A percentile compares a stretch with the other conserved stretches of the same genome.
Conservation (phyloP, 495 filamentous ascomycete genomes). For the Darksidea phi region DNA sequence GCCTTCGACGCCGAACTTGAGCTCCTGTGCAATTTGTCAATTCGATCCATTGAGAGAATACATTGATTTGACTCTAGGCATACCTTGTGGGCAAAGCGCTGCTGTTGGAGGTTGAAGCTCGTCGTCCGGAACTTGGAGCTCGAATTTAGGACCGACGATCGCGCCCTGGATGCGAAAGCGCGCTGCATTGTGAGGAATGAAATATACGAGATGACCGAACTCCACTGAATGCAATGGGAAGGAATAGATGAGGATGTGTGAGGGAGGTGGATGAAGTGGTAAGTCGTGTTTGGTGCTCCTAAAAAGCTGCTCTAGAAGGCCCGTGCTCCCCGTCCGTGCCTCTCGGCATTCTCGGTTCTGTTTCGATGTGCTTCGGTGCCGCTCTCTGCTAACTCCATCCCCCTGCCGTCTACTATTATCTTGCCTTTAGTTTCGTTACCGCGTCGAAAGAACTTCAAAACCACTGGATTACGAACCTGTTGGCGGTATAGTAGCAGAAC, state of each 20-base stretch:
- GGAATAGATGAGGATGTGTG: slow-evolving; percentile 11
- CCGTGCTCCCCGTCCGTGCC: no score
- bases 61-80: slow-evolving; percentile 35
- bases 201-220: slow-evolving; percentile 15
- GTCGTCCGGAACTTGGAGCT: slow-evolving; percentile 53
- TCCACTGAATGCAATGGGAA: slow-evolving; percentile 30
- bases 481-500: no score
- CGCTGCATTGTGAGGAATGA: slow-evolving; percentile 64
- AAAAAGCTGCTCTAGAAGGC: no score
- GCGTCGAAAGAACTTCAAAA: no score
- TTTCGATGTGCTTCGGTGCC: no score
- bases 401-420: no score
- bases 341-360: no score
- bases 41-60: slow-evolving; percentile 5
- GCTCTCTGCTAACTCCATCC: no score
- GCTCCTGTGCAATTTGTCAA: slow-evolving; percentile 59
- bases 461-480: no score
- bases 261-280: not conserved
- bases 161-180: slow-evolving; percentile 63
- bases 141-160: slow-evolving; percentile 67
- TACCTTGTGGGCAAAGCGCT: slow-evolving; percentile 94
- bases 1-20: slow-evolving; percentile 97
- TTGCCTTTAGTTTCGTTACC: no score
- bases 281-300: not conserved
- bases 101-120: slow-evolving; percentile 70